Percentiles rank a stretch among this genome's conserved stretches.
Evolutionary conservation across 192 early-diverging fungal genomes (phyloP).

Genomic region (Umbelopsis ramanniana): DNA sequence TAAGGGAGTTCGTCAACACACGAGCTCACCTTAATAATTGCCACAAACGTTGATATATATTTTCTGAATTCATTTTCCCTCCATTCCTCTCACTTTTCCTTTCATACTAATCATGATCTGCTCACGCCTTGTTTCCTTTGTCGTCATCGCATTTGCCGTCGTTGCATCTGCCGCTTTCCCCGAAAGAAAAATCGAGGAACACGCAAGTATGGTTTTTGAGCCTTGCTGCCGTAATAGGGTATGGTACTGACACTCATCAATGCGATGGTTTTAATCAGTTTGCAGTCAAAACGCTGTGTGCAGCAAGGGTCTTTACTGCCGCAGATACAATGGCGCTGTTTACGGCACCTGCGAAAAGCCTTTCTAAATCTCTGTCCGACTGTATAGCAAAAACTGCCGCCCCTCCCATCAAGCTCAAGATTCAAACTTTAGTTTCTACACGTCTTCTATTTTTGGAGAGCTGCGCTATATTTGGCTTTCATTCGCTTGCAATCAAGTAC

Average conservation of each 20-base stretch:
- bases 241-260: not conserved
- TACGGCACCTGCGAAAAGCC: constrained; percentile 27
- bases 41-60: not conserved
- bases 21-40: not conserved
- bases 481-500: too few species aligned
- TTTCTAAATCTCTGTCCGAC: not conserved
- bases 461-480: too few species aligned
- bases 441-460: too few species aligned
- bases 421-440: too few species aligned
- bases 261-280: not conserved
- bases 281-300: constrained; percentile 32
- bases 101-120: not conserved
- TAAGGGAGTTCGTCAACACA: too few species aligned
- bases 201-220: not conserved
- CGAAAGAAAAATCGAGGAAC: not conserved
- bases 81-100: not conserved
- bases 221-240: not conserved
- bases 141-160: constrained; percentile 2
- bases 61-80: not conserved
- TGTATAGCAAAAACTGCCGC: too few species aligned
- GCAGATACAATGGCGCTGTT: constrained; percentile 24
- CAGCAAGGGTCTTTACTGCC: constrained; percentile 17
- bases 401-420: too few species aligned
- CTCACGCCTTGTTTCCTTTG: constrained; percentile 1
- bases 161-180: not conserved